A percentile compares a stretch with the other conserved stretches of the same genome.
phyloP scores from a whole-genome alignment of 441 rosid species.

The Rhodomyrtus psidioides region DNA sequence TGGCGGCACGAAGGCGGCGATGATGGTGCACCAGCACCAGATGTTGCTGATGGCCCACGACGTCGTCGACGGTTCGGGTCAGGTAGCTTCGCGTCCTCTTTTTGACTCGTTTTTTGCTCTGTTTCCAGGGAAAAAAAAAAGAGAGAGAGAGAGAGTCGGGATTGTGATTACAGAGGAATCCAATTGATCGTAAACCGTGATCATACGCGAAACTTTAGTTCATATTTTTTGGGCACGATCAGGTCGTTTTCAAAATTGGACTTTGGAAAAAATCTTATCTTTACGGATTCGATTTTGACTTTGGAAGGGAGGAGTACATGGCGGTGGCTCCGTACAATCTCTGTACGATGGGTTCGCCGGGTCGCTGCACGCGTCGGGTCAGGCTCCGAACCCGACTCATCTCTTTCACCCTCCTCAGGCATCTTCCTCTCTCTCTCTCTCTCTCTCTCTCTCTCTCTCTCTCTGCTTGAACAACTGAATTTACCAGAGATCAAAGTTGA shows the following conservation, averaged over 20 bases:
- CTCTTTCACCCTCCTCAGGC: not conserved
- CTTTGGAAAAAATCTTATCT: not conserved
- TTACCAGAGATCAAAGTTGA: not conserved
- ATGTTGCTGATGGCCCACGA: not conserved
- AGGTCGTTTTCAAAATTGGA: not conserved
- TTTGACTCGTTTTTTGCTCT: not conserved
- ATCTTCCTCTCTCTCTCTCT: not conserved
- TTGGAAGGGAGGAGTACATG: not conserved
- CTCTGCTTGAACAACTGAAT: not conserved
- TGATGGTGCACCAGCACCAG: not conserved
- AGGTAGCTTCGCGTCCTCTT: not conserved
- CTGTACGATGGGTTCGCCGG: not conserved
- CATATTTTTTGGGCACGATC: not conserved
- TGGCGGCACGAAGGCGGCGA: not conserved
- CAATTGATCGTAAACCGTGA: not conserved
- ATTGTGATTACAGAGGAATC: not conserved
- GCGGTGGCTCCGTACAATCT: not conserved
- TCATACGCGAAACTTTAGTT: not conserved
- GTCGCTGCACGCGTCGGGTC: not conserved
- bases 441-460: not conserved
- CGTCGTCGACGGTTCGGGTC: not conserved
- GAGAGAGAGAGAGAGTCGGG: too few relatives aligned
- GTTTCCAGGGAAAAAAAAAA: not conserved
- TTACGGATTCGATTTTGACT: not conserved
- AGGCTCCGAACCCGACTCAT: not conserved